Conservation (phyloP, 805 yeast genomes). For the Maudiozyma pseudohumilis region DNA sequence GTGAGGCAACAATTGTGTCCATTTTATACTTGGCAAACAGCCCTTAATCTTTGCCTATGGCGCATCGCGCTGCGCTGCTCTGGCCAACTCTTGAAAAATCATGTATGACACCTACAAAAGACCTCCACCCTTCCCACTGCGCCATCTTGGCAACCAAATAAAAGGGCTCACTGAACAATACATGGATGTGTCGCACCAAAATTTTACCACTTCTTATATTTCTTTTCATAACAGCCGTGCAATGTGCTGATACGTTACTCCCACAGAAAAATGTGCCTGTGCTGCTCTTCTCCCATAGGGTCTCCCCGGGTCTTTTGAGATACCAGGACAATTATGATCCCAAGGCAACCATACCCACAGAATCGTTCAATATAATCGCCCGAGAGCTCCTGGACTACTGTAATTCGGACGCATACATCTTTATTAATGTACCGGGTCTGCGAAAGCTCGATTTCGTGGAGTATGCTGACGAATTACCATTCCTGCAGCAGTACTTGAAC, state of each 20-base stretch:
- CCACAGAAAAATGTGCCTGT: conserved; percentile 13
- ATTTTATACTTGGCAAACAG: too few relatives aligned
- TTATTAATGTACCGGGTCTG: conserved; percentile 47
- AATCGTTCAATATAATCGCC: conserved; percentile 24
- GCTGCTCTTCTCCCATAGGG: conserved; percentile 13
- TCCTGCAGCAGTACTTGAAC: conserved; percentile 40
- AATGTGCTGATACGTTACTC: background rate
- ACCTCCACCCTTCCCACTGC: too few relatives aligned
- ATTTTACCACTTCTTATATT: background rate
- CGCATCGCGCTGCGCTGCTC: too few relatives aligned
- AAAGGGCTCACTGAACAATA: too few relatives aligned
- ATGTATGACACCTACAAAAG: too few relatives aligned
- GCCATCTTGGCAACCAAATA: too few relatives aligned
- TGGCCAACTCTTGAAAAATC: too few relatives aligned
- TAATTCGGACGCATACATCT: conserved; percentile 45
- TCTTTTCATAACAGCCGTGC: background rate
- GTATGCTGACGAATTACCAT: conserved; percentile 35
- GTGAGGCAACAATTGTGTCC: too few relatives aligned
- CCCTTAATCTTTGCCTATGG: too few relatives aligned
- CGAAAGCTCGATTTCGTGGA: conserved; percentile 36
- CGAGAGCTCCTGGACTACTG: conserved; percentile 33
- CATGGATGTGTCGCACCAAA: background rate
- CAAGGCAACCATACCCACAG: conserved; percentile 14
- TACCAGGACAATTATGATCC: conserved; percentile 15
- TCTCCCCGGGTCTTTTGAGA: conserved; percentile 17